These are phyloP conservation scores for Arctium minus DNA, from an alignment of 129 eudicot genomes.

Conservation along the genomic window DNA sequence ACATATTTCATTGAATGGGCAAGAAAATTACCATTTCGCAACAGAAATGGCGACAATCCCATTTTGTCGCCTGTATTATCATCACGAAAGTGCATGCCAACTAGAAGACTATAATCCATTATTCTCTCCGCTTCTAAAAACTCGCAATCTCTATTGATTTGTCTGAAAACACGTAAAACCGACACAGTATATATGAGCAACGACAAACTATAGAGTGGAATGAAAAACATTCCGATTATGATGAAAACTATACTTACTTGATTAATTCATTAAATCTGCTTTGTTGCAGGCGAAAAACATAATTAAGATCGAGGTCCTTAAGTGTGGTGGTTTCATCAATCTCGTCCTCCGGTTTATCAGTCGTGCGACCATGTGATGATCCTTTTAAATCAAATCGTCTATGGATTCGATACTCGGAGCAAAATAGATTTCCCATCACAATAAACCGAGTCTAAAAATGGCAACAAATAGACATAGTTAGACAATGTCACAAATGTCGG, in stretches of 20 bases:
- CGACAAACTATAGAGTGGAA: not conserved
- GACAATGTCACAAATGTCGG: conserved; percentile 5
- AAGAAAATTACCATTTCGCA: conserved; percentile 64
- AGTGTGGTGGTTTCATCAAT: conserved; percentile 98
- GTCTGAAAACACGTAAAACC: conserved; percentile 36
- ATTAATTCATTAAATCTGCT: conserved; percentile 80
- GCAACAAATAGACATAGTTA: not conserved
- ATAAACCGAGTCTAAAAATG: conserved; percentile 72
- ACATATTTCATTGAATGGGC: not conserved
- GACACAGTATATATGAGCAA: conserved; percentile 11
- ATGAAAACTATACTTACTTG: conserved; percentile 50
- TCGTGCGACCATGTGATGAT: conserved; percentile 85
- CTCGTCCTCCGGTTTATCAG: conserved; percentile 82
- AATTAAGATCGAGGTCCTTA: conserved; percentile 94
- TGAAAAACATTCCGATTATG: not conserved
- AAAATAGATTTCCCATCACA: conserved; percentile 97
- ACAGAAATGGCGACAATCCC: conserved; percentile 83
- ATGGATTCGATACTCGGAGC: conserved; percentile 95
- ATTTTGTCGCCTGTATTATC: conserved; percentile 81
- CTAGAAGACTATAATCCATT: conserved; percentile 98
- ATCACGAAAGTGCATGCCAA: conserved; percentile 95
- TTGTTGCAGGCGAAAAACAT: conserved; percentile 72
- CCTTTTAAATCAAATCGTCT: conserved; percentile 95
- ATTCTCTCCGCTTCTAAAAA: conserved; percentile 90
- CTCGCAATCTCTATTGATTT: conserved; percentile 88